Percentiles rank a stretch among this genome's conserved stretches.
These are phyloP conservation scores for Cladosporium sp. DNA, from an alignment of 2,329 filamentous ascomycete species.

Conservation along the genomic window DNA sequence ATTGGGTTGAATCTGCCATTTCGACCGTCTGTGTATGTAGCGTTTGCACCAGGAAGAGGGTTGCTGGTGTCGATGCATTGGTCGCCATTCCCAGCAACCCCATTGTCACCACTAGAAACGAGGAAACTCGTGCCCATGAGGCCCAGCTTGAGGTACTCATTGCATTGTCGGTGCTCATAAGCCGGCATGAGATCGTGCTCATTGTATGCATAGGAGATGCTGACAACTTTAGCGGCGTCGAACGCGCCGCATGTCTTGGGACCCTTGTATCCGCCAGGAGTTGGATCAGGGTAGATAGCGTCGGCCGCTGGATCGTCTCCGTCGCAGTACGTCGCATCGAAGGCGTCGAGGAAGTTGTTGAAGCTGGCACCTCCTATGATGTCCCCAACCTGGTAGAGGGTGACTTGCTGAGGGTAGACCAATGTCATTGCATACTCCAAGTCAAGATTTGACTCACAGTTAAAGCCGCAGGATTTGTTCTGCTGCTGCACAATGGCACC, in stretches of 20 bases:
- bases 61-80: constrained; percentile 45
- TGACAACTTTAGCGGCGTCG: constrained; percentile 55
- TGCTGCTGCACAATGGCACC: constrained; percentile 45
- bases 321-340: constrained; percentile 50
- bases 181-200: constrained; percentile 53
- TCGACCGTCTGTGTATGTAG: constrained; percentile 32
- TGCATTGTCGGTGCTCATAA: constrained; percentile 57
- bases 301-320: constrained; percentile 45
- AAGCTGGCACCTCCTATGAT: constrained; percentile 37
- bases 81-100: constrained; percentile 37
- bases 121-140: constrained; percentile 55
- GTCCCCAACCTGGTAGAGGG: constrained; percentile 52
- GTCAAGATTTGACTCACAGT: constrained; percentile 58
- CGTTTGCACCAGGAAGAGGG: constrained; percentile 23
- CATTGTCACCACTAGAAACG: constrained; percentile 54
- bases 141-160: constrained; percentile 60
- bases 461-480: constrained; percentile 41
- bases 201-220: constrained; percentile 57
- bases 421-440: constrained; percentile 58
- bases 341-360: constrained; percentile 47
- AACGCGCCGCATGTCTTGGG: constrained; percentile 50
- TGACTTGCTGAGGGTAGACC: constrained; percentile 55
- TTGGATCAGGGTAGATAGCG: constrained; percentile 41
- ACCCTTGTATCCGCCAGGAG: constrained; percentile 42
- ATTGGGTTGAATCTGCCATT: constrained; percentile 48